Conservation (phyloP, 192 early-diverging fungal genomes). For the Piromyces finnis region DNA sequence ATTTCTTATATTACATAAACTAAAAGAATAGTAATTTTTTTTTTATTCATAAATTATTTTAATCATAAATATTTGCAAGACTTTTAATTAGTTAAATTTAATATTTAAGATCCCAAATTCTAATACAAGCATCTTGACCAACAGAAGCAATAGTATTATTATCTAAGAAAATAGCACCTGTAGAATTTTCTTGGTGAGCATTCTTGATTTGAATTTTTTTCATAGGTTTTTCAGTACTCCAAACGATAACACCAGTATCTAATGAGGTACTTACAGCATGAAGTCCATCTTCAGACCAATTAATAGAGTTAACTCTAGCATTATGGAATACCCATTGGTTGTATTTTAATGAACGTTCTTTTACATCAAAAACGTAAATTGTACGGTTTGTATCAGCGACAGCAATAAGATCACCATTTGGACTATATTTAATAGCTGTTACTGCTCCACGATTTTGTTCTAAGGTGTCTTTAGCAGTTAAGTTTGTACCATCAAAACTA, state of each 20-base stretch:
- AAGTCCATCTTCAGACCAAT: constrained; percentile 56
- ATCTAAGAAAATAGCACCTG: constrained; percentile 50
- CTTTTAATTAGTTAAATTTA: no score
- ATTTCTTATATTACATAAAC: no score
- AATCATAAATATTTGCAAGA: no score
- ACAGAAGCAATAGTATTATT: constrained; percentile 46
- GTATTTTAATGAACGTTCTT: constrained; percentile 15
- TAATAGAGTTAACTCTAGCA: constrained; percentile 60
- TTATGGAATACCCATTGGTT: constrained; percentile 78
- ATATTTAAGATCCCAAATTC: constrained; percentile 30
- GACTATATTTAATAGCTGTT: constrained; percentile 61
- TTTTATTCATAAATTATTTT: no score
- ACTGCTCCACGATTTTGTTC: constrained; percentile 41
- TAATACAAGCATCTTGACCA: constrained; percentile 70
- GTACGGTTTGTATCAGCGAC: constrained; percentile 64
- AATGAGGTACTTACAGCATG: constrained; percentile 64
- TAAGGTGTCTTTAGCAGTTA: constrained; percentile 3
- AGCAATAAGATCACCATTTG: constrained; percentile 54
- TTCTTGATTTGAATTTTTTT: constrained; percentile 55
- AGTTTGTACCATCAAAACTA: constrained; percentile 17
- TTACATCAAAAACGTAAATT: constrained; percentile 35
- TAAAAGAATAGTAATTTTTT: no score
- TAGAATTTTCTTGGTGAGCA: constrained; percentile 67
- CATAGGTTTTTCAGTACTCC: constrained; percentile 62
- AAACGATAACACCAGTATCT: constrained; percentile 82